Percentiles rank a stretch among this genome's conserved stretches.
These are phyloP conservation scores for Voacanga thouarsii DNA, from an alignment of 257 asterid genomes.

Conservation along the genomic window DNA sequence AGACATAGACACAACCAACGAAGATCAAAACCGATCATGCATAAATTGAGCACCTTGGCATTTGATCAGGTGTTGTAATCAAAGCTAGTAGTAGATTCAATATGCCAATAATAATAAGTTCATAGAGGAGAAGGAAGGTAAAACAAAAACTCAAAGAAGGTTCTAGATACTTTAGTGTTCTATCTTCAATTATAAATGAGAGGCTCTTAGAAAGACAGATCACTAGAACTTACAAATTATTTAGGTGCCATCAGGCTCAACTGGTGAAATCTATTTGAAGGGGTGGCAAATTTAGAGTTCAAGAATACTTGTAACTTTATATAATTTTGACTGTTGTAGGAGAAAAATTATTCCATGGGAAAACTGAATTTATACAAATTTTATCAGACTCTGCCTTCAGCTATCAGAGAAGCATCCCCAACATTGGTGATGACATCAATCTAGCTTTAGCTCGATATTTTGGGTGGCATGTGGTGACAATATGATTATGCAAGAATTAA, in stretches of 20 bases:
- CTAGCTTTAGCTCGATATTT: not conserved
- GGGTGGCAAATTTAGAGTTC: not conserved
- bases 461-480: not conserved
- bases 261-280: not conserved
- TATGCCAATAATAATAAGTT: not conserved
- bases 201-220: not conserved
- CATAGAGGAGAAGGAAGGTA: not conserved
- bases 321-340: not conserved
- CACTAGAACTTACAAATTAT: not conserved
- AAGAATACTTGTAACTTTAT: no score
- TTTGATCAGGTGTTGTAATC: not conserved
- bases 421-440: no score
- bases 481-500: not conserved
- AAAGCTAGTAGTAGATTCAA: not conserved
- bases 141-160: not conserved
- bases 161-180: not conserved
- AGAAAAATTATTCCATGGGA: not conserved
- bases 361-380: not conserved
- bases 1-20: no score
- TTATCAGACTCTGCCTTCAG: not conserved
- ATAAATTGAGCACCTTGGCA: not conserved
- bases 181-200: not conserved
- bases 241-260: not conserved
- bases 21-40: not conserved
- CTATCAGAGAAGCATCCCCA: not conserved